Base-by-base conservation (phyloP, 495 filamentous ascomycete species). In the Parathielavia appendiculata region DNA sequence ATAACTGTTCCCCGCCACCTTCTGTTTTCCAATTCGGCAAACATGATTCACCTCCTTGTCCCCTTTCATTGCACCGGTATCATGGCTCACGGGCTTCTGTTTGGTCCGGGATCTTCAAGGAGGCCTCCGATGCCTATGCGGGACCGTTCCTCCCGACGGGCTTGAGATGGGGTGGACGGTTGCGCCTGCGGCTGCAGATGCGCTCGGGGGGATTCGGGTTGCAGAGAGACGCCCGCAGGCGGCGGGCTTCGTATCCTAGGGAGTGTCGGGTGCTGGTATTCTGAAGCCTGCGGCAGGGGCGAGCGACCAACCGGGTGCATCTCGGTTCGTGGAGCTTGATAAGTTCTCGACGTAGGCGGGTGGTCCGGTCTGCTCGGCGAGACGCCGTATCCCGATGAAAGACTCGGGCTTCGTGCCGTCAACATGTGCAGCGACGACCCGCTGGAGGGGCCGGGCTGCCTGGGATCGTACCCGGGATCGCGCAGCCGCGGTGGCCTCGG, bases 121-220 rank as follows among this genome's bases (percentile, higher is more conserved):
- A 83, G 68, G 34, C 79, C 80, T 23, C 76, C 76, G 58, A 83
- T 83, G 57, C 80, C 80, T 34, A 83, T 74, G 13, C 79, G 73
- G 44, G 72, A 67, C 30, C 76, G 71, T 45, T 80, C 77, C 51
- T 78, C 78, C 63, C 74, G 76, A 20, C 9, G 46, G 12, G 38
- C 36, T 1, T 16, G 41, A 32, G 19, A 44, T 14, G 7, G 46
- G 0, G 23, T 48, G 12, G 16, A 38, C 36, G 20, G 23, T n/a
- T 47, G 54, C 34, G 5, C 4, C 5, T 60, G 45, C 34, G 57
- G 53, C 12, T 55, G 57, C 11, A 6, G 26, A 30, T 75, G 61
- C 20, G 11, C 1, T 26, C 39, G 23, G n/a, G 52, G 30, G n/a
- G 14, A 44, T 38, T 54, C 51, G 11, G 12, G 41, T 45, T 58